Conservation (phyloP, 2,329 filamentous ascomycete species). For the Claviceps africana region DNA sequence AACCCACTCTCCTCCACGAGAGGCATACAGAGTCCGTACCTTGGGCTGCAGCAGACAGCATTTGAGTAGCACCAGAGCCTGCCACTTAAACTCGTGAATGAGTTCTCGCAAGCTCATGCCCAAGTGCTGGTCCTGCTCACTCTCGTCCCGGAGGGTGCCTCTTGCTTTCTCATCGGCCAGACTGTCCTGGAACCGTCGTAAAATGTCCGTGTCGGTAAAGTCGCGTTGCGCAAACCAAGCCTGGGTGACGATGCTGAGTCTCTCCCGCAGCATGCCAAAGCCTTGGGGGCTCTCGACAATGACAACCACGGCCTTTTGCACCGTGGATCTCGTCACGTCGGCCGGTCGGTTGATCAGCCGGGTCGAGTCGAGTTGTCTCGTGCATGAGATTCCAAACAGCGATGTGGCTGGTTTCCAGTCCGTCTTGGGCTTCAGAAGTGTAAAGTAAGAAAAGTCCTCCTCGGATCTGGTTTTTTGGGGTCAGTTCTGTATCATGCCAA, state of each 20-base stretch:
- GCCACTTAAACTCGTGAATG: constrained; percentile 86
- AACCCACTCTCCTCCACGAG: no score
- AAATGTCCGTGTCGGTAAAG: constrained; percentile 81
- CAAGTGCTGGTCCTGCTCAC: constrained; percentile 73
- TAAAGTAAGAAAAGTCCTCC: constrained; percentile 98
- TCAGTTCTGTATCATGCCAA: neutral
- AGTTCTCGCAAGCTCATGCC: constrained; percentile 81
- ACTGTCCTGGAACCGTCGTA: constrained; percentile 83
- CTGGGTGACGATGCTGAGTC: constrained; percentile 76
- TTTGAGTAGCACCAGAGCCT: constrained; percentile 88
- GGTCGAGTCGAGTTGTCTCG: constrained; percentile 73
- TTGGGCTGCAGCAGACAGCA: constrained; percentile 89
- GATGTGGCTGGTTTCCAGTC: constrained; percentile 51
- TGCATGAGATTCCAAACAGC: constrained; percentile 92
- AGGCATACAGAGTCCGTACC: constrained; percentile 34
- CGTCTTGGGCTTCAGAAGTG: constrained; percentile 54
- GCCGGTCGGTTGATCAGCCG: constrained; percentile 63
- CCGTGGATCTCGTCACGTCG: constrained; percentile 92
- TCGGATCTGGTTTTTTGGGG: constrained; percentile 42
- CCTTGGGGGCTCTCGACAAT: constrained; percentile 81
- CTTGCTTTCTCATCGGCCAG: constrained; percentile 53
- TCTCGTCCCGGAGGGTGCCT: constrained; percentile 45
- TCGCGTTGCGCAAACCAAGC: constrained; percentile 95
- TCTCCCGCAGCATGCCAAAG: constrained; percentile 82
- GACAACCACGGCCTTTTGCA: constrained; percentile 95